Percentiles rank a stretch among this genome's conserved stretches.
phyloP scores from a whole-genome alignment of 163 green algal species.

The Chlorella variabilis region DNA sequence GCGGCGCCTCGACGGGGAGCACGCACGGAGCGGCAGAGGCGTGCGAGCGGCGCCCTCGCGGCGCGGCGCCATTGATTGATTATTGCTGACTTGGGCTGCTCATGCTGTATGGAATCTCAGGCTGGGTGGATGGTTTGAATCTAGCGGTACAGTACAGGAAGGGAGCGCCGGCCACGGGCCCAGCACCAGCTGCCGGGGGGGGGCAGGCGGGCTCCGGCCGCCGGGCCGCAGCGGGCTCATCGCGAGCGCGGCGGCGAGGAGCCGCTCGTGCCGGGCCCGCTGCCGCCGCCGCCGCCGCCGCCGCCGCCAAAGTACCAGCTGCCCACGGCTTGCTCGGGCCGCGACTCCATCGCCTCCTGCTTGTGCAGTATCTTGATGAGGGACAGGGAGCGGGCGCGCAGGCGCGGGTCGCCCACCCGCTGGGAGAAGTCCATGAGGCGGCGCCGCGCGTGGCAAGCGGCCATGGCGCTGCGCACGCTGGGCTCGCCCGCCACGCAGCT shows the following conservation, averaged over 20 bases:
- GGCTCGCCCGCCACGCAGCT: slow-evolving; percentile 41
- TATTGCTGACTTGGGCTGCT: too few species aligned
- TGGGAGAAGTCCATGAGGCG: slow-evolving; percentile 37
- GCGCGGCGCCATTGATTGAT: too few species aligned
- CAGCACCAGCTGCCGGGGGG: too few species aligned
- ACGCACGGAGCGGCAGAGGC: too few species aligned
- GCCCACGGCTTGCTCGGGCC: background rate
- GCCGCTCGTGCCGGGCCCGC: too few species aligned
- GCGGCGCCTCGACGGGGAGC: too few species aligned
- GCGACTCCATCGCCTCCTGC: slow-evolving; percentile 32
- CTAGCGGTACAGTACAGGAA: too few species aligned
- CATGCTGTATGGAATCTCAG: too few species aligned
- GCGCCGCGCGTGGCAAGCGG: background rate
- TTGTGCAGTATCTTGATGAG: slow-evolving; percentile 40
- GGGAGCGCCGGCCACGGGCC: too few species aligned
- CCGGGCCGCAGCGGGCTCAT: background rate
- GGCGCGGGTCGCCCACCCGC: slow-evolving; percentile 16
- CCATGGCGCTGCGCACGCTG: slow-evolving; percentile 15
- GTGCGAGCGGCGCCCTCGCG: too few species aligned
- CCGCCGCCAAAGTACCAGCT: slow-evolving; percentile 32
- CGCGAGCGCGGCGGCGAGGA: background rate
- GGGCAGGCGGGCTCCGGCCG: background rate
- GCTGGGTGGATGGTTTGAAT: too few species aligned
- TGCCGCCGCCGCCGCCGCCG: background rate
- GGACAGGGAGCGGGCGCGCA: slow-evolving; percentile 29